These are phyloP conservation scores for Venturiaceae sp. DNA, from an alignment of 2,329 filamentous ascomycete genomes.

Conservation along the genomic window DNA sequence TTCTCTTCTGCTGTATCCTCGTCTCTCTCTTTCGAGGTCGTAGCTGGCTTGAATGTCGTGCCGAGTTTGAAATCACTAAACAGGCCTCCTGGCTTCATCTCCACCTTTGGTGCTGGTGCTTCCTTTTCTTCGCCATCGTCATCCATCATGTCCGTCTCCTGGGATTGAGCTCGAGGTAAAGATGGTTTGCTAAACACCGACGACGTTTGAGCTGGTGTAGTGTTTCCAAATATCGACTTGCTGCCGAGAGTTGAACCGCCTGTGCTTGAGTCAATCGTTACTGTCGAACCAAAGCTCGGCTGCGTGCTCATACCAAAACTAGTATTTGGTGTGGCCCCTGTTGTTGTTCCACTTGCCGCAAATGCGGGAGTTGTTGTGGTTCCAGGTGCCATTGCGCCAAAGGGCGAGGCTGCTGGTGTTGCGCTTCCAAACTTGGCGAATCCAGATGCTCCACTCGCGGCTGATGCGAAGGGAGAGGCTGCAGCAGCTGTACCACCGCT, in stretches of 20 bases:
- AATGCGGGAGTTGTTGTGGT: slow-evolving; percentile 23
- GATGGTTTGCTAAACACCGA: slow-evolving; percentile 14
- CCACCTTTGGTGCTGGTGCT: slow-evolving; percentile 22
- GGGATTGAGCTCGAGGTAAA: slow-evolving; percentile 16
- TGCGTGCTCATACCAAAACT: slow-evolving; percentile 16
- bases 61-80: slow-evolving; percentile 53
- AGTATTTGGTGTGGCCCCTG: slow-evolving; percentile 11
- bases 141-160: slow-evolving; percentile 20
- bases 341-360: slow-evolving; percentile 10
- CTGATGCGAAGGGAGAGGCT: slow-evolving; percentile 23
- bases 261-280: slow-evolving; percentile 24
- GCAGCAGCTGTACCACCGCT: not conserved
- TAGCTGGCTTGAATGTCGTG: slow-evolving; percentile 58
- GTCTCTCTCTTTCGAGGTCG: slow-evolving; percentile 47
- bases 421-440: slow-evolving; percentile 22
- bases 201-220: slow-evolving; percentile 11
- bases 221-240: slow-evolving; percentile 17
- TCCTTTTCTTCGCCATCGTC: slow-evolving; percentile 20
- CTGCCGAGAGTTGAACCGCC: slow-evolving; percentile 13
- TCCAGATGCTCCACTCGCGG: slow-evolving; percentile 15
- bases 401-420: slow-evolving; percentile 5
- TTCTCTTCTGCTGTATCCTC: not conserved
- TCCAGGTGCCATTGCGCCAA: slow-evolving; percentile 6
- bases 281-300: slow-evolving; percentile 23
- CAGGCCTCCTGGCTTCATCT: slow-evolving; percentile 17